These are phyloP conservation scores for Colletotrichum sp. DNA, from an alignment of 2,329 filamentous ascomycete genomes.

Conservation along the genomic window DNA sequence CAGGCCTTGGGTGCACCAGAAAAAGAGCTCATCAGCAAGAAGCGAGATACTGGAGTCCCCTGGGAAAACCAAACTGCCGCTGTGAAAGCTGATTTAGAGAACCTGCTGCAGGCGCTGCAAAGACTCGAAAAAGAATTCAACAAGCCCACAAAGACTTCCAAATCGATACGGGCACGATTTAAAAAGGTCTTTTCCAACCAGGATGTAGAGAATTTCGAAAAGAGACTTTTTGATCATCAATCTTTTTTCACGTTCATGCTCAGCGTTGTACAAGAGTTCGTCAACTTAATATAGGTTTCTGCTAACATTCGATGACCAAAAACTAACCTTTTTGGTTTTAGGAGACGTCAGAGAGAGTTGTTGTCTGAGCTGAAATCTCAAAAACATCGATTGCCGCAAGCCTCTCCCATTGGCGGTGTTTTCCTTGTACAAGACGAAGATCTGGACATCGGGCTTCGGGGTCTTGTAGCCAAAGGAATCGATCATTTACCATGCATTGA, in stretches of 20 bases:
- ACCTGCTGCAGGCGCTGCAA: background rate
- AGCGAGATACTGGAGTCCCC: background rate
- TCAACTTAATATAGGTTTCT: background rate
- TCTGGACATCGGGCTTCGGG: background rate
- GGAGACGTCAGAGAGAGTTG: background rate
- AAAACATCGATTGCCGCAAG: background rate
- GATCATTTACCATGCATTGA: background rate
- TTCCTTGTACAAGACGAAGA: background rate
- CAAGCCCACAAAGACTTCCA: background rate
- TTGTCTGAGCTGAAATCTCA: background rate
- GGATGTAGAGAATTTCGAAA: background rate
- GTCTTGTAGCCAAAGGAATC: background rate
- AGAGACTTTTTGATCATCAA: background rate
- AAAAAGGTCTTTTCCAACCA: background rate
- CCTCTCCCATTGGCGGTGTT: background rate
- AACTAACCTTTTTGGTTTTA: rapidly evolving
- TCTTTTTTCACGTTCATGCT: background rate
- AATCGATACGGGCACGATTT: background rate
- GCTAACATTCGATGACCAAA: rapidly evolving
- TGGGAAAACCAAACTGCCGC: background rate
- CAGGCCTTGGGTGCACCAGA: background rate
- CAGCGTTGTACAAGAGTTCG: background rate
- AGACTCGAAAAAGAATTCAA: background rate
- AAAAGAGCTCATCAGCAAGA: background rate
- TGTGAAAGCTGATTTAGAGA: background rate